These are phyloP conservation scores for Dictyostelium citrinum DNA, from an alignment of 78 protist species.

Conservation along the genomic window DNA sequence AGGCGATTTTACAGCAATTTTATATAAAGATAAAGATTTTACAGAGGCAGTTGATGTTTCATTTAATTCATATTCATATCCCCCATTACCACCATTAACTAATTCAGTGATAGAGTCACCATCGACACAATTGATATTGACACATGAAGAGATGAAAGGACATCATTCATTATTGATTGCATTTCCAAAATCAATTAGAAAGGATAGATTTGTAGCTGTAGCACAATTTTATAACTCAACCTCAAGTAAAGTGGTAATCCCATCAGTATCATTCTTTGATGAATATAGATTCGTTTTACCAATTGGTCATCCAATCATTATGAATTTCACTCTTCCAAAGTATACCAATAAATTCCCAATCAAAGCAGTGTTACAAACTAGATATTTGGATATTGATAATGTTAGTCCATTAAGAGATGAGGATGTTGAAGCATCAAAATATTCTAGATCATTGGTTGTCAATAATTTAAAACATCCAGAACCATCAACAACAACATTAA, in stretches of 20 bases:
- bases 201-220: constrained; percentile 21
- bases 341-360: constrained; percentile 39
- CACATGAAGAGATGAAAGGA: not conserved
- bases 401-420: not conserved
- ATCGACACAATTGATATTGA: constrained; percentile 1
- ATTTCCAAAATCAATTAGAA: constrained; percentile 18
- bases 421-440: not conserved
- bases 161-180: constrained; percentile 42
- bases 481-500: not conserved
- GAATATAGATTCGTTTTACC: constrained; percentile 19
- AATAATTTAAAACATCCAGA: not conserved
- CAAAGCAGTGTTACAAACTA: not conserved
- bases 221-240: constrained; percentile 42
- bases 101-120: constrained; percentile 33
- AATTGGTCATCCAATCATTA: constrained; percentile 43
- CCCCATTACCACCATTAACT: constrained; percentile 34
- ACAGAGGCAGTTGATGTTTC: constrained; percentile 1
- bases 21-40: not conserved
- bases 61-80: constrained; percentile 25
- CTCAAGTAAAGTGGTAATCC: constrained; percentile 1
- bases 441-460: not conserved
- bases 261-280: constrained; percentile 30
- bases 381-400: constrained; percentile 13
- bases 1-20: constrained; percentile 34
- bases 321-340: constrained; percentile 50